These are phyloP conservation scores for Naganishia vaughanmartiniae DNA, from an alignment of 768 basidiomycete species.

Conservation along the genomic window DNA sequence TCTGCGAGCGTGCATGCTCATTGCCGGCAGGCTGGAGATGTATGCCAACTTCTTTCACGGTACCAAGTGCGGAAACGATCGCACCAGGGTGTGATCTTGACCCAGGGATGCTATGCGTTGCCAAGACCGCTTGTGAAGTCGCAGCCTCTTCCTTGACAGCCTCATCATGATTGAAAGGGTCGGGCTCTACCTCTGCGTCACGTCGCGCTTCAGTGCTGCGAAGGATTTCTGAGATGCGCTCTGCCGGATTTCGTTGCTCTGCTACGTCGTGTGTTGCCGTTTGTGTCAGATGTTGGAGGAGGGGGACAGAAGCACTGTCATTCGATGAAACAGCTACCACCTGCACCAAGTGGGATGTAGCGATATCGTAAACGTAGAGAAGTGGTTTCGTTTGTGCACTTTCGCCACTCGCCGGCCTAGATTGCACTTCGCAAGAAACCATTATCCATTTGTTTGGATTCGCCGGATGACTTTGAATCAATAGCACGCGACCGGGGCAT, in stretches of 20 bases:
- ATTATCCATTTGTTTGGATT: constrained; percentile 87
- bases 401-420: not conserved
- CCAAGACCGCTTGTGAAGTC: not conserved
- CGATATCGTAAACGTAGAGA: constrained; percentile 1
- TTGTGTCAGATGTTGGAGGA: not conserved
- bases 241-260: not conserved
- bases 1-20: constrained; percentile 33
- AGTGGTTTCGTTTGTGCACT: not conserved
- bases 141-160: not conserved
- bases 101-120: constrained; percentile 13
- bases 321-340: constrained; percentile 8
- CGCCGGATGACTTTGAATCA: constrained; percentile 73
- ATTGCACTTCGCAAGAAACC: constrained; percentile 65
- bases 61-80: constrained; percentile 4
- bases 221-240: not conserved
- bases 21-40: constrained; percentile 56
- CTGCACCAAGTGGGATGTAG: not conserved
- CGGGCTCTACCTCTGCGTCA: not conserved
- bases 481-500: constrained; percentile 55
- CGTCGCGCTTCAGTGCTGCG: not conserved
- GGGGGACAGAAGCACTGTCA: not conserved
- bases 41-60: constrained; percentile 54
- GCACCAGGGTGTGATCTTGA: not conserved
- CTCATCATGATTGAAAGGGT: not conserved
- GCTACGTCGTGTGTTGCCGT: not conserved